phyloP scores from a whole-genome alignment of 108 stramenopile genomes.

The Epithemia pelagica region DNA sequence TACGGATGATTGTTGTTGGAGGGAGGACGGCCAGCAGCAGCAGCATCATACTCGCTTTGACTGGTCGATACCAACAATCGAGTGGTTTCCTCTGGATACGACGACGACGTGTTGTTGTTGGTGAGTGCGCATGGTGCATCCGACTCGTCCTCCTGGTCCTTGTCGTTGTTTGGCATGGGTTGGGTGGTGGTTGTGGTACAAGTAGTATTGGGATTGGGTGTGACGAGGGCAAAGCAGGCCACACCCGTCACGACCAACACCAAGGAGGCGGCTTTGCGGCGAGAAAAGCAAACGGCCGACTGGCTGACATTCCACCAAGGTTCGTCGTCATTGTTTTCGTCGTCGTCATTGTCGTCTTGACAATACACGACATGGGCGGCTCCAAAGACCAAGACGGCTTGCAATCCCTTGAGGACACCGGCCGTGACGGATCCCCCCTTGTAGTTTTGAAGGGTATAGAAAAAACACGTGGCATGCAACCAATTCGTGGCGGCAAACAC shows the following conservation, averaged over 20 bases:
- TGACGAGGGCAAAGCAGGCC: conserved; percentile 8
- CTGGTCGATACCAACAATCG: no score
- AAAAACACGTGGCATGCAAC: conserved; percentile 61
- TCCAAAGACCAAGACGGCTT: conserved; percentile 75
- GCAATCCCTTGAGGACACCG: conserved; percentile 78
- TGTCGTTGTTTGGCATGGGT: no score
- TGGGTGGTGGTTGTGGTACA: neutral
- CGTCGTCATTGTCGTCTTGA: conserved; percentile 47
- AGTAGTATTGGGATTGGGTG: neutral
- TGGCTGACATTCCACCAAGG: neutral
- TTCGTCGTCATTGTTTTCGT: conserved; percentile 37
- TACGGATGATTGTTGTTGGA: no score
- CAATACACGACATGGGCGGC: conserved; percentile 54
- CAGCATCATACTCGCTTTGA: no score
- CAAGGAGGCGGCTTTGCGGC: conserved; percentile 42
- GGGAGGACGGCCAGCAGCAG: no score
- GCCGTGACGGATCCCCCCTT: conserved; percentile 71
- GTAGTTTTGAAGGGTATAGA: conserved; percentile 53
- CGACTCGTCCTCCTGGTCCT: no score
- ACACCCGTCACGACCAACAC: conserved; percentile 57
- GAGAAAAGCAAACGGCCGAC: conserved; percentile 37
- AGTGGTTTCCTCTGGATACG: no score
- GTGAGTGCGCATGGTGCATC: no score
- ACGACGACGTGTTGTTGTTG: no score
- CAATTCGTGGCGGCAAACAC: conserved; percentile 44